Evolutionary conservation across 768 basidiomycete genomes (phyloP).

Genomic region (Pulveroboletus sp.): DNA sequence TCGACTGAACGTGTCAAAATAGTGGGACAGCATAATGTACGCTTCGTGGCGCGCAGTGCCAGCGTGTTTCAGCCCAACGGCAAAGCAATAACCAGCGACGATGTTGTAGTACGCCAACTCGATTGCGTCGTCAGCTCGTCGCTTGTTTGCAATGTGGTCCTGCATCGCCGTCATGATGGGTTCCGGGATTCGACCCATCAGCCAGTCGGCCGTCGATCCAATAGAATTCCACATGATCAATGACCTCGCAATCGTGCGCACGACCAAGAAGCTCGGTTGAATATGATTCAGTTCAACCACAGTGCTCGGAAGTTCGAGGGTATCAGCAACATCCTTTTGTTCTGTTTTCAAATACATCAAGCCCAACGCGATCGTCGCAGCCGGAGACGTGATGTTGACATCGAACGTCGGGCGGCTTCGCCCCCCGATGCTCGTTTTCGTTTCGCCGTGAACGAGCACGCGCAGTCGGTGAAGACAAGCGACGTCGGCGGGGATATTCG

Average conservation of each 20-base stretch:
- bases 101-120: constrained; percentile 93
- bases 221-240: constrained; percentile 88
- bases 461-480: constrained; percentile 63
- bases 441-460: constrained; percentile 72
- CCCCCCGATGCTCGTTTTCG: constrained; percentile 35
- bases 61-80: constrained; percentile 86
- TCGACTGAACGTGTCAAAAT: constrained; percentile 76
- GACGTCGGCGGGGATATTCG: constrained; percentile 71
- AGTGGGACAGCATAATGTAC: constrained; percentile 73
- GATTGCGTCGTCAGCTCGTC: constrained; percentile 56
- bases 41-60: constrained; percentile 91
- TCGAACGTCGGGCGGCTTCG: constrained; percentile 57
- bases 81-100: constrained; percentile 87
- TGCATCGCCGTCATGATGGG: constrained; percentile 61
- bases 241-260: constrained; percentile 71
- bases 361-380: constrained; percentile 84
- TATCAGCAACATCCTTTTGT: constrained; percentile 80
- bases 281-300: constrained; percentile 75
- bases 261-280: constrained; percentile 80
- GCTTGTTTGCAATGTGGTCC: constrained; percentile 41
- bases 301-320: constrained; percentile 79
- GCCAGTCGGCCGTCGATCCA: constrained; percentile 68
- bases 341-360: constrained; percentile 90
- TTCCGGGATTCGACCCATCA: constrained; percentile 61
- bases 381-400: constrained; percentile 85